Base-by-base conservation (phyloP, 164 flowering plant genomes). In the Magnolia sinica region DNA sequence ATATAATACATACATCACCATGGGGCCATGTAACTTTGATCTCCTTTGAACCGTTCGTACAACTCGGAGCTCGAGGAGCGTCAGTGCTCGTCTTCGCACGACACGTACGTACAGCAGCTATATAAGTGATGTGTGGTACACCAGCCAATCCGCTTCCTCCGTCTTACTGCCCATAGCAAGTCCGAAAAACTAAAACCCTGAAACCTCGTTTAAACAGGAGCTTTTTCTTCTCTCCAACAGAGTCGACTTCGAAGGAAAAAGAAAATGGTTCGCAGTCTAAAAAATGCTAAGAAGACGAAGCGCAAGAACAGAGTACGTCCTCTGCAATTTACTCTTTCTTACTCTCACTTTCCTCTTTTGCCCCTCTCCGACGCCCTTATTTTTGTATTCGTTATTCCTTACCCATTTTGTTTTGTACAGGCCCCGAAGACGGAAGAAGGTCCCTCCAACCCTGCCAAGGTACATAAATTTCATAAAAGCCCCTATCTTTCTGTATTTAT, bases 251-350 rank as follows among this genome's bases (percentile, higher is more conserved):
- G 61, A 55, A 55, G 16, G 18, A 24, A 66, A 0, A 27, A 22
- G 58, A 80, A 70, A 69, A 91, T 93, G 98, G 92, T 78, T 77
- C 93, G 96, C 65, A 84, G 89, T 82, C 73, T 91, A 50, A 93
- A 91, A 74, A 89, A 85, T 77, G 91, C 89, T 14, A 93, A 91
- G 71, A 55, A 55, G 73, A 87, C 87, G 24, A 93, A 91, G 73
- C 82, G 95, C 63, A 93, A 91, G 76, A 87, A 83, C 84, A 89
- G 89, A 91, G 98, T 92, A 11, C 24, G 55, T 37, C 45, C 55
- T 20, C 61, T 13, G 61, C 66, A 14, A 19, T 55, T 14, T 61
- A 7, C 45, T 37, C 45, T 37, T 37, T 7, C 20, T 20, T 75
- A 27, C 29, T 76, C 7, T 55, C 59, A 27, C 13, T 65, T 50